Percentiles rank a stretch among this genome's conserved stretches.
Conservation (phyloP, 495 filamentous ascomycete species). For the Penicillium roqueforti region DNA sequence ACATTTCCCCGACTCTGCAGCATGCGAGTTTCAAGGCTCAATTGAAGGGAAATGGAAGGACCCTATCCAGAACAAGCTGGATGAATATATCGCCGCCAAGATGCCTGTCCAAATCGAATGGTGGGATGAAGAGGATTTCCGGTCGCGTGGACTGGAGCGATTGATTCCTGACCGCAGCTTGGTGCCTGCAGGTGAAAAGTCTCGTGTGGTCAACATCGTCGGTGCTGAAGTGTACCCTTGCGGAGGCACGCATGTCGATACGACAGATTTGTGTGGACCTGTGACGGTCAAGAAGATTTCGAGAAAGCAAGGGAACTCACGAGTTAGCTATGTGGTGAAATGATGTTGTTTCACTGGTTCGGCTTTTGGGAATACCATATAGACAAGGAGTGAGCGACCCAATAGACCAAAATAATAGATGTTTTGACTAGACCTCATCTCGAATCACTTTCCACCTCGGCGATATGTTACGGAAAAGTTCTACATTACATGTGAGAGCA, state of each 20-base stretch:
- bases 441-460: neutral
- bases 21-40: constrained; percentile 55
- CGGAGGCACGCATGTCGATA: constrained; percentile 61
- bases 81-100: constrained; percentile 46
- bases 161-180: constrained; percentile 46
- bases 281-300: constrained; percentile 57
- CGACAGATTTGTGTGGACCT: constrained; percentile 47
- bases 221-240: constrained; percentile 60
- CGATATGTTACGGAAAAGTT: neutral
- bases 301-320: constrained; percentile 51
- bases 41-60: constrained; percentile 58
- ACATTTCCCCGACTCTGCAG: constrained; percentile 57
- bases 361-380: neutral
- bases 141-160: constrained; percentile 33
- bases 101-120: constrained; percentile 56
- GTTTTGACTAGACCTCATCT: neutral
- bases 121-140: constrained; percentile 54
- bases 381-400: neutral
- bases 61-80: constrained; percentile 49
- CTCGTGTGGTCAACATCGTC: constrained; percentile 51
- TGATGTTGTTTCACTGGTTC: neutral
- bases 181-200: constrained; percentile 46
- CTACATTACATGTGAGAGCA: neutral
- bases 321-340: constrained; percentile 49
- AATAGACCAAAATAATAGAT: neutral